Percentiles rank a stretch among this genome's conserved stretches.
Conservation (phyloP, 129 eudicot genomes). For the Deinandra increscens region DNA sequence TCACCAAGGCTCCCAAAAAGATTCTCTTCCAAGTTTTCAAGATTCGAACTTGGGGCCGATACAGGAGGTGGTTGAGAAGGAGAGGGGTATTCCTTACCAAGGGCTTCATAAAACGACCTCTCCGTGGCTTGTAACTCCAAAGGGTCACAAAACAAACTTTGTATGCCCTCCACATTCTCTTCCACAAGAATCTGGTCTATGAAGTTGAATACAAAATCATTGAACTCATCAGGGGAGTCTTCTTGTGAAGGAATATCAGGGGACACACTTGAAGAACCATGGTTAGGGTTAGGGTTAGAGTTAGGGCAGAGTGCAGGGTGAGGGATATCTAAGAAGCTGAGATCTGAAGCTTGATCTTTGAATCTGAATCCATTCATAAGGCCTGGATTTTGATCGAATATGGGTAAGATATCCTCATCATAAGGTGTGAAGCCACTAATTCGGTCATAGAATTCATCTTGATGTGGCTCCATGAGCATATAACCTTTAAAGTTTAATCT, state of each 20-base stretch:
- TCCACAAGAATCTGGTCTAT: slow-evolving; percentile 70
- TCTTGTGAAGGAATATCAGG: slow-evolving; percentile 35
- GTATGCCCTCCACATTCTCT: slow-evolving; percentile 70
- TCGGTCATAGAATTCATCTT: slow-evolving; percentile 31
- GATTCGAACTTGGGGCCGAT: not conserved
- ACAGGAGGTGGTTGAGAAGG: slow-evolving; percentile 25
- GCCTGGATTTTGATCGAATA: slow-evolving; percentile 39
- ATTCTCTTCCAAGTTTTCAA: slow-evolving; percentile 46
- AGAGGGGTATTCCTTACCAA: slow-evolving; percentile 61
- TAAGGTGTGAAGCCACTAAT: slow-evolving; percentile 37
- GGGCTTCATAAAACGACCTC: slow-evolving; percentile 66
- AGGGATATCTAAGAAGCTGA: slow-evolving; percentile 50
- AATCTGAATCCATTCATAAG: slow-evolving; percentile 39
- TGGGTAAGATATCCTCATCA: slow-evolving; percentile 39
- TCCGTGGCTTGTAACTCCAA: slow-evolving; percentile 68
- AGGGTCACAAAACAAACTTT: slow-evolving; percentile 72
- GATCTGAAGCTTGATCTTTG: slow-evolving; percentile 43
- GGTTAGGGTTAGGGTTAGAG: slow-evolving; percentile 26
- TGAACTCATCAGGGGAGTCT: slow-evolving; percentile 67
- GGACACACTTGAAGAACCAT: slow-evolving; percentile 29
- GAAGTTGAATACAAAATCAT: slow-evolving; percentile 58
- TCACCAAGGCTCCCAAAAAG: slow-evolving; percentile 46
- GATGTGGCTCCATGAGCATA: slow-evolving; percentile 56
- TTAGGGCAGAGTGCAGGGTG: slow-evolving; percentile 29
- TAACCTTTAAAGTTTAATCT: slow-evolving; percentile 9